Percentiles rank a stretch among this genome's conserved stretches.
phyloP scores from a whole-genome alignment of 805 yeast species.

The Sugiyamaella chiloensis region DNA sequence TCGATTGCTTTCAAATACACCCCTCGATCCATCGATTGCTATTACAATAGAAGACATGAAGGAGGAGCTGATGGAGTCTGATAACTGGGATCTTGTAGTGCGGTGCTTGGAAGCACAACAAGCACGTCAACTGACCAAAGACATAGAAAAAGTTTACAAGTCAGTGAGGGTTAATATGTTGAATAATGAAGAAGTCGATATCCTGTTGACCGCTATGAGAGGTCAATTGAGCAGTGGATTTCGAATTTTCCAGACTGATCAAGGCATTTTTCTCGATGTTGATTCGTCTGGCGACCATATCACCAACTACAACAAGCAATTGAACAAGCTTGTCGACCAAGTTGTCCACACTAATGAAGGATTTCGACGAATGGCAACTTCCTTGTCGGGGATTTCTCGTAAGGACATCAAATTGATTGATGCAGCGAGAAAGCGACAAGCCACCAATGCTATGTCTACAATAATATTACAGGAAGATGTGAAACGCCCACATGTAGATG shows the following conservation, averaged over 20 bases:
- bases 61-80: neutral
- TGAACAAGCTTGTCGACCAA: neutral
- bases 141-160: neutral
- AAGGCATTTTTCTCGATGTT: neutral
- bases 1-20: too few relatives aligned
- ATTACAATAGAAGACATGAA: conserved; percentile 2
- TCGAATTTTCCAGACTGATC: neutral
- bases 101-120: neutral
- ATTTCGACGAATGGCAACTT: neutral
- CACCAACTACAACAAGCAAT: neutral
- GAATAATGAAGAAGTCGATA: neutral
- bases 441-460: neutral
- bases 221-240: neutral
- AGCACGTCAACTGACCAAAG: neutral
- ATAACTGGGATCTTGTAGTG: conserved; percentile 5
- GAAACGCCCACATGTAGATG: neutral
- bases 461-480: conserved; percentile 1
- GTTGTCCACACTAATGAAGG: neutral
- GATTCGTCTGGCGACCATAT: neutral
- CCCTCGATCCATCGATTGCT: too few relatives aligned
- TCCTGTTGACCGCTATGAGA: neutral
- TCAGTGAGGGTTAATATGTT: neutral
- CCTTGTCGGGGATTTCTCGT: neutral
- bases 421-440: neutral
- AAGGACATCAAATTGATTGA: neutral